Conservation (phyloP, 331 rosid species). For the Ulmus americana region DNA sequence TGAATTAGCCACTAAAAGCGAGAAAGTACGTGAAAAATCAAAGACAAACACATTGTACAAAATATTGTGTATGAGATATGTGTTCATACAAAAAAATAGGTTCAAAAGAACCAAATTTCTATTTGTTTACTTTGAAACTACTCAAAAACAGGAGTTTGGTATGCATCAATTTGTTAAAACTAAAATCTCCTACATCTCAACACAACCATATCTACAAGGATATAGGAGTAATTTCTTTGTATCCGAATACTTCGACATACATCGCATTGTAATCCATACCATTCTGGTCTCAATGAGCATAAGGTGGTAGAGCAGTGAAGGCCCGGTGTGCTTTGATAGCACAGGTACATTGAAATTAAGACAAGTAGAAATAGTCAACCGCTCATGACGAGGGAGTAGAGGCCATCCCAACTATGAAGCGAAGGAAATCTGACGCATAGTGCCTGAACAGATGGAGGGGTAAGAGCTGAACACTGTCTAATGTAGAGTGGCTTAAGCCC, state of each 20-base stretch:
- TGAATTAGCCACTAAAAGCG: constrained; percentile 46
- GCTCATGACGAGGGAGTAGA: constrained; percentile 85
- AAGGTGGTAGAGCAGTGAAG: constrained; percentile 27
- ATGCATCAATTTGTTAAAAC: constrained; percentile 29
- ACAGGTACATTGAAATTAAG: constrained; percentile 83
- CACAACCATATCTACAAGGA: constrained; percentile 31
- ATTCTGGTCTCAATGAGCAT: constrained; percentile 48
- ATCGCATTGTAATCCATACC: background rate
- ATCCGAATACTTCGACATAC: too few species aligned
- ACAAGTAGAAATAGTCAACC: constrained; percentile 76
- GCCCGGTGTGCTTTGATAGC: constrained; percentile 70
- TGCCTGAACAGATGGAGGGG: constrained; percentile 87
- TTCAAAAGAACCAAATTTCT: too few species aligned
- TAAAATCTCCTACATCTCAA: constrained; percentile 5
- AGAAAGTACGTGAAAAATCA: constrained; percentile 60
- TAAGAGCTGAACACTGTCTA: constrained; percentile 93
- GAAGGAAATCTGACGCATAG: constrained; percentile 84
- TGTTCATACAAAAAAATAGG: too few species aligned
- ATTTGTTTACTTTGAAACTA: background rate
- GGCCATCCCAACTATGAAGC: constrained; percentile 85
- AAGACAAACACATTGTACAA: constrained; percentile 53
- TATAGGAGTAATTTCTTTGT: background rate
- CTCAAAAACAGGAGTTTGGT: too few species aligned
- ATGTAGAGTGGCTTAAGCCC: constrained; percentile 74
- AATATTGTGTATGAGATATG: too few species aligned